phyloP scores from a whole-genome alignment of 495 filamentous ascomycete species.

The Ascodesmis nigricans region DNA sequence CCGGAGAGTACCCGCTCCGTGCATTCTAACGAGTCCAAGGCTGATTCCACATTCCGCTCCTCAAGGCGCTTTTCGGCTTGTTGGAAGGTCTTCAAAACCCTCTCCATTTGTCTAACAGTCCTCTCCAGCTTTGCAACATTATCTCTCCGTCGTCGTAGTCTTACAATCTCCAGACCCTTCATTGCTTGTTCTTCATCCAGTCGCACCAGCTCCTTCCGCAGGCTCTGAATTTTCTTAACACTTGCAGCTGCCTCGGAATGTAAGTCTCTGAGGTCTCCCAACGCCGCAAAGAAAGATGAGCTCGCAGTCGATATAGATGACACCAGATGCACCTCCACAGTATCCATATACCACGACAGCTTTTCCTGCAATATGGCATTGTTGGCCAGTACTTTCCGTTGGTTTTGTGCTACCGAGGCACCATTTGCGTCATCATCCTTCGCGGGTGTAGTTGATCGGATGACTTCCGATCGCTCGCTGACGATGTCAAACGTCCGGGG shows the following conservation, averaged over 20 bases:
- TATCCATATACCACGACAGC: constrained; percentile 99
- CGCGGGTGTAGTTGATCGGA: constrained; percentile 31
- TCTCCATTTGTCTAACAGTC: constrained; percentile 59
- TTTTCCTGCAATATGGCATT: constrained; percentile 99
- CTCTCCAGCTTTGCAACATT: constrained; percentile 67
- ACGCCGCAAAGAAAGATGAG: constrained; percentile 84
- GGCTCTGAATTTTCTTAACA: constrained; percentile 58
- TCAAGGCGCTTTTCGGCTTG: constrained; percentile 66
- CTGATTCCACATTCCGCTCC: constrained; percentile 53
- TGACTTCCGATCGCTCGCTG: constrained; percentile 83
- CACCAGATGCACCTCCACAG: constrained; percentile 91
- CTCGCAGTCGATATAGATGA: constrained; percentile 88
- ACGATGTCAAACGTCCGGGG: constrained; percentile 92
- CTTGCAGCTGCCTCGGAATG: constrained; percentile 85
- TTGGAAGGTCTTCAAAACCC: constrained; percentile 52
- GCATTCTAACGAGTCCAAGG: constrained; percentile 49
- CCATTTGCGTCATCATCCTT: constrained; percentile 25
- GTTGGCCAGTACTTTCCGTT: constrained; percentile 74
- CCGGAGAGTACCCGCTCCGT: constrained; percentile 64
- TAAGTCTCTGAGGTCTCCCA: constrained; percentile 74
- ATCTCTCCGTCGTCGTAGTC: constrained; percentile 55
- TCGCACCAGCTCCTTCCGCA: constrained; percentile 54
- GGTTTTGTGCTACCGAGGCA: constrained; percentile 34
- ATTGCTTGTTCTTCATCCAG: constrained; percentile 77
- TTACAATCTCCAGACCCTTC: constrained; percentile 66